Evolutionary conservation across 2,329 filamentous ascomycete species (phyloP).

Genomic region (Hypomyces rosellus): DNA sequence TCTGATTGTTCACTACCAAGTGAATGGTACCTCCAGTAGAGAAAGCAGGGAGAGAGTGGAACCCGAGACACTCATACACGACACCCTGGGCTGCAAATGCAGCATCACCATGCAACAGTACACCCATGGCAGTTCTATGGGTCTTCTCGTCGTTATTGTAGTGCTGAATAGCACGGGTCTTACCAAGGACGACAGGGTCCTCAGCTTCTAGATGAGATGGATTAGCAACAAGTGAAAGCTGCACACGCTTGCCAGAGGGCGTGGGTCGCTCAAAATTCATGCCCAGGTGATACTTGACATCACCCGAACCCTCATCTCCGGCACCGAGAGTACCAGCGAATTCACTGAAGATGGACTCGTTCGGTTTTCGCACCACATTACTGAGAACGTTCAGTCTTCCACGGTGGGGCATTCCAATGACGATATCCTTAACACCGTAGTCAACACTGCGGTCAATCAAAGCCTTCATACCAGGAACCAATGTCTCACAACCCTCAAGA

Average conservation of each 20-base stretch:
- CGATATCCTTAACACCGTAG: conserved; percentile 97
- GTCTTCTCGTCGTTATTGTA: conserved; percentile 96
- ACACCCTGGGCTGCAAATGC: conserved; percentile 95
- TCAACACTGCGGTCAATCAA: conserved; percentile 97
- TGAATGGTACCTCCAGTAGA: conserved; percentile 97
- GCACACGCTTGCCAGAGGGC: conserved; percentile 97
- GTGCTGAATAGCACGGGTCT: conserved; percentile 96
- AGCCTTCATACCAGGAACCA: conserved; percentile 99
- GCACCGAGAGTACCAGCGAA: conserved; percentile 84
- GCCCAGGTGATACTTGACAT: conserved; percentile 98
- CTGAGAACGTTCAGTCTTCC: conserved; percentile 95
- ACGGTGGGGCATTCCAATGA: conserved; percentile 99
- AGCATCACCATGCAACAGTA: conserved; percentile 93
- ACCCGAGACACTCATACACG: conserved; percentile 97
- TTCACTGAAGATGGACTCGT: conserved; percentile 99
- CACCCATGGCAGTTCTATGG: conserved; percentile 86
- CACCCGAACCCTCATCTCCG: conserved; percentile 91
- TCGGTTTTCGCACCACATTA: conserved; percentile 98
- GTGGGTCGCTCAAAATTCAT: conserved; percentile 99
- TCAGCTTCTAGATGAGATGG: conserved; percentile 97
- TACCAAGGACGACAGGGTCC: conserved; percentile 94
- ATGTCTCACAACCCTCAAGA: conserved; percentile 91
- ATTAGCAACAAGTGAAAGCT: conserved; percentile 96
- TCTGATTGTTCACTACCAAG: conserved; percentile 98
- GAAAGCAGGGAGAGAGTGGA: conserved; percentile 92